Conservation (phyloP, 495 filamentous ascomycete genomes). For the Staphylotrichum tortipilum region DNA sequence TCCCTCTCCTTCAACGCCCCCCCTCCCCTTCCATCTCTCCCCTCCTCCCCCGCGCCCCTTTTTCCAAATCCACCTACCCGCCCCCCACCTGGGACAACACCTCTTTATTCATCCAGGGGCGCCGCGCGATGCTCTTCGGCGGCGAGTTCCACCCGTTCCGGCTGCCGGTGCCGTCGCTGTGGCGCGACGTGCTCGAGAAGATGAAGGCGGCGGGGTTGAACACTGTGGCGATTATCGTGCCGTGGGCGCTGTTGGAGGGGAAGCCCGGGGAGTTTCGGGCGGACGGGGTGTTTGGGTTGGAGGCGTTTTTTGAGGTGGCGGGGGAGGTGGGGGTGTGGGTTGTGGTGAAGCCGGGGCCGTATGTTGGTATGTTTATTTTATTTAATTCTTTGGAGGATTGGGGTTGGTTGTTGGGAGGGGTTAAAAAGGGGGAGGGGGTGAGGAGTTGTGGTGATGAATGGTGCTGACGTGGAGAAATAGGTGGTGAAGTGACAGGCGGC, state of each 20-base stretch:
- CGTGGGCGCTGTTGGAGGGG: conserved; percentile 77
- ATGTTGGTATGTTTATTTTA: conserved; percentile 17
- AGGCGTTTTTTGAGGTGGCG: conserved; percentile 67
- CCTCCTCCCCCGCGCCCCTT: not conserved
- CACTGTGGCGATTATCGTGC: conserved; percentile 63
- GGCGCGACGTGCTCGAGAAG: conserved; percentile 71
- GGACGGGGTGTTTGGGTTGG: conserved; percentile 59
- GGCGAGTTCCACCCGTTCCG: conserved; percentile 70
- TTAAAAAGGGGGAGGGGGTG: not conserved
- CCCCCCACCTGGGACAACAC: conserved; percentile 53
- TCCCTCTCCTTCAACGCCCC: too few species aligned
- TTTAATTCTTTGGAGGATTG: too few species aligned
- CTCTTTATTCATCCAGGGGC: conserved; percentile 62
- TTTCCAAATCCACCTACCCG: not conserved
- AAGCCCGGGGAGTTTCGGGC: conserved; percentile 58
- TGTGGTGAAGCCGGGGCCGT: conserved; percentile 57
- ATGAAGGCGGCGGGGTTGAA: conserved; percentile 71
- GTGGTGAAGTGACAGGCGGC: conserved; percentile 48
- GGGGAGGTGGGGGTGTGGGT: conserved; percentile 62
- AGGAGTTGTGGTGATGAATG: conserved; percentile 34
- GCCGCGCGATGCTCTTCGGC: conserved; percentile 62
- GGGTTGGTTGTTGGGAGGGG: too few species aligned
- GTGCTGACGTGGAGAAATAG: too few species aligned
- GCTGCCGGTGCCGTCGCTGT: conserved; percentile 63
- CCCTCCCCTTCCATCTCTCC: not conserved